Evolutionary conservation across 169 alveolate genomes (phyloP).

Genomic region (Plasmodium malariae): DNA sequence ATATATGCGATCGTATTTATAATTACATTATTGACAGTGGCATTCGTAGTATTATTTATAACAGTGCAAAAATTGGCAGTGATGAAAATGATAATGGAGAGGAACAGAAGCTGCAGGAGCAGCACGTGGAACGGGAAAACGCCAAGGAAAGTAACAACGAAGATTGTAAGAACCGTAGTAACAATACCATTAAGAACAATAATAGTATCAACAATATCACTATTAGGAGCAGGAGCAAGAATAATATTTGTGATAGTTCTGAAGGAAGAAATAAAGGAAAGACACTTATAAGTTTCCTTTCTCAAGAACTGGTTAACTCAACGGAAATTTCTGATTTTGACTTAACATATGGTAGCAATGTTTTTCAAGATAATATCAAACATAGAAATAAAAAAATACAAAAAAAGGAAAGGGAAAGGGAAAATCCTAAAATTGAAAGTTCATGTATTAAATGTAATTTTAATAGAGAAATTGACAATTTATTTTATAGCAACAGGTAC

Average conservation of each 20-base stretch:
- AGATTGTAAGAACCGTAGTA: background rate
- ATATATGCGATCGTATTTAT: too few species aligned
- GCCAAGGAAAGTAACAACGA: background rate
- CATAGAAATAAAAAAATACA: background rate
- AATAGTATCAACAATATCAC: background rate
- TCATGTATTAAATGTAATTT: too few species aligned
- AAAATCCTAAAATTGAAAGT: too few species aligned
- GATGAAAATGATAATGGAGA: too few species aligned
- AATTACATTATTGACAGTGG: too few species aligned
- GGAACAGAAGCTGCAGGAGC: background rate
- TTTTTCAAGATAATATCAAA: background rate
- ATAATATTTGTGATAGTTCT: too few species aligned
- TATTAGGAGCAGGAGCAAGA: background rate
- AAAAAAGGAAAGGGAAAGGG: background rate
- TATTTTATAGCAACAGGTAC: too few species aligned
- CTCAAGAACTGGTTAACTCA: constrained; percentile 25
- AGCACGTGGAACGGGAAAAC: too few species aligned
- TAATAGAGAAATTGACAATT: too few species aligned
- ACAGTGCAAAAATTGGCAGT: too few species aligned
- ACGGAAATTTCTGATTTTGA: background rate
- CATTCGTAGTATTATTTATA: too few species aligned
- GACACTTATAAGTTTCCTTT: background rate
- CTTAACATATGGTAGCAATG: background rate
- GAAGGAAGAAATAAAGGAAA: background rate
- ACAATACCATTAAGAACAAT: background rate